Base-by-base conservation (phyloP, 2,329 filamentous ascomycete species). In the Colletotrichum sp. region DNA sequence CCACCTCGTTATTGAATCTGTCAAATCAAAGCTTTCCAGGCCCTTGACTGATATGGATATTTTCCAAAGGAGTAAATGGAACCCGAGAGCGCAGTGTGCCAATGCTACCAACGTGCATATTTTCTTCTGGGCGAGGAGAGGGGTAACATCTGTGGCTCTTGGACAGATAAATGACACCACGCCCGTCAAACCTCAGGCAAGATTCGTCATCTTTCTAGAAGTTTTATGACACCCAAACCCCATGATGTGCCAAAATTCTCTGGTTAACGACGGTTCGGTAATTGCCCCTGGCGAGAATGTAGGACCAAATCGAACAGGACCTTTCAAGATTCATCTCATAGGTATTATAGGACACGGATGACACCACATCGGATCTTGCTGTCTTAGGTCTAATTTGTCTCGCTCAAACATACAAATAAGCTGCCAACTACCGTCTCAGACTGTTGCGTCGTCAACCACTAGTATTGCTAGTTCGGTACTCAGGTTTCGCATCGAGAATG, bases 401-500 rank as follows among this genome's bases (percentile, higher is more conserved):
- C 55, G 21, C 13, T 59, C 21, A 59, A 10, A n/a, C 13, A 3
- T 28, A 59, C 8, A 15, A 59, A n/a, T 7, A 59, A 24, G 24
- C 26, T 15, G 24, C 26, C 12, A 3, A 12, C 6, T 18, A 15
- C 5, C 24, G 12, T 18, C 13, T 15, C 10, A 75, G 68, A 75
- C 21, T 5, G 28, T 66, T 9, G 68, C 36, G 3, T 66, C 72
- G 8, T 75, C 72, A 16, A 75, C 13, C 7, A 55, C 60, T 5
- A 75, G 60, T 26, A 0, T 67, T 4, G 28, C 16, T 8, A 62
- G 36, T 15, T 75, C 72, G 4, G 84, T 87, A 52, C 71, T 81
- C 44, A 77, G 81, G 9, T 82, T 83, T 77, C 82, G 84, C 3
- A 77, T 81, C 12, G 85, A 86, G 67, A 84, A 85, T 68, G 83